Conservation (phyloP, 1,139 yeast species). For the Suhomyces kunorum region DNA sequence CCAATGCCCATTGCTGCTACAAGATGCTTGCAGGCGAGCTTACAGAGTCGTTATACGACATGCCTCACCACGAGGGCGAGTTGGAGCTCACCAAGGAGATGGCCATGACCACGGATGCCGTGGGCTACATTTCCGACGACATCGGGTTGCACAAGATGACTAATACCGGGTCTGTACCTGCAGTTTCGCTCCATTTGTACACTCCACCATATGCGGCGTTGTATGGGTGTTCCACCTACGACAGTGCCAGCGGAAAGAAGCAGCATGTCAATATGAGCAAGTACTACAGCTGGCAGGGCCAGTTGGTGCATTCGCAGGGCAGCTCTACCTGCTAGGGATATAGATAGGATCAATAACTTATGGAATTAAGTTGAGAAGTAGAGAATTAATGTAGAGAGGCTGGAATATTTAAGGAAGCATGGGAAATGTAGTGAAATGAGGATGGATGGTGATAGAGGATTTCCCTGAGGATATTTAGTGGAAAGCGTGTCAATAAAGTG, state of each 20-base stretch:
- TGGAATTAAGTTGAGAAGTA: not conserved
- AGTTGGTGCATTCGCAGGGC: conserved; percentile 31
- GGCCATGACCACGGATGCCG: conserved; percentile 44
- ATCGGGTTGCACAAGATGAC: conserved; percentile 68
- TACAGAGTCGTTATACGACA: conserved; percentile 58
- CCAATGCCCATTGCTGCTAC: conserved; percentile 71
- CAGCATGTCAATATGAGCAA: conserved; percentile 63
- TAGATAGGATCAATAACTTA: not conserved
- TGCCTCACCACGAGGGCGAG: conserved; percentile 41
- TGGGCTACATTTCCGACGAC: conserved; percentile 66
- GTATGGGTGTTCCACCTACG: conserved; percentile 66
- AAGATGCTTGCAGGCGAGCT: conserved; percentile 64
- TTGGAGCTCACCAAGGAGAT: conserved; percentile 37
- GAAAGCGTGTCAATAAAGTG: too few relatives aligned
- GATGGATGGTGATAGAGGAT: too few relatives aligned
- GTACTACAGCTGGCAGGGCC: conserved; percentile 65
- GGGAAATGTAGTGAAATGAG: too few relatives aligned
- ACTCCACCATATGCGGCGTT: conserved; percentile 78
- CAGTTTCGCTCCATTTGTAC: conserved; percentile 72
- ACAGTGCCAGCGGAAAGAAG: conserved; percentile 51
- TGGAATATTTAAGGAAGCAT: too few relatives aligned
- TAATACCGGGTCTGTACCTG: conserved; percentile 49
- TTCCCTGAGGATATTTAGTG: too few relatives aligned
- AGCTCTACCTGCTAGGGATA: conserved; percentile 33
- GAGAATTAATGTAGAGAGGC: not conserved